Evolutionary conservation across 2,329 filamentous ascomycete species (phyloP), one percentile per base, ranked within the genome.

Genomic region (Venturiaceae sp.): DNA sequence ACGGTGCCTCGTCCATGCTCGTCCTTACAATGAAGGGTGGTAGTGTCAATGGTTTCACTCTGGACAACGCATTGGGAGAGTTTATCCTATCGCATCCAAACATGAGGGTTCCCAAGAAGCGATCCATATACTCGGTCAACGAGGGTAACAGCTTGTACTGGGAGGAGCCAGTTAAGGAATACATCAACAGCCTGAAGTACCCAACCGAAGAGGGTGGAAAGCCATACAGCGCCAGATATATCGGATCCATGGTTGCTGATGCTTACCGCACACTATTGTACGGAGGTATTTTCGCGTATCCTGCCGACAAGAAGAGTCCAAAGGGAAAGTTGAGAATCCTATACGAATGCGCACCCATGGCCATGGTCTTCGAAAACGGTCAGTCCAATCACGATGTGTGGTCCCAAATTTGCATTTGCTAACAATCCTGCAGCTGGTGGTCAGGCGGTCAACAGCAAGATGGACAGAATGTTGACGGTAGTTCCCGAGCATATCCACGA

Each of bases 311-410:
- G 80, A 97, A 99, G 85, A 95, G 88, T 69, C 90, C 92, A 63
- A 99, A 97, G 84, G 94, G 94, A 66, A 99, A 99, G 80, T 82
- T 99, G 65, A 83, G 94, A 64, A 99, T 99, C 65, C 73, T 99
- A 67, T 99, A 99, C 76, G 94, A 99, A 79, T 99, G 94, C 71
- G 94, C 94, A 14, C 94, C 94, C 39, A 99, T 99, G 94, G 94
- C 94, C 26, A 88, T 97, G 86, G 83, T 99, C 6, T 97, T 99
- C 73, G 94, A 99, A 77, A 96, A 99, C 75, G 94, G 89, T 92
- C 74, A 76, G 86, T 78, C 52, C 23, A 39, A 11, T 39, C 36
- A 39, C n/a, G 9, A 44, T 55, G 11, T 11, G 36, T 39, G 11
- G 36, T 39, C 36, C n/a, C 36, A 11, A 39, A 23, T n/a, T n/a